Percentiles rank a stretch among this genome's conserved stretches.
Conservation (phyloP, 305 asterid genomes). For the Fraxinus paxiana region DNA sequence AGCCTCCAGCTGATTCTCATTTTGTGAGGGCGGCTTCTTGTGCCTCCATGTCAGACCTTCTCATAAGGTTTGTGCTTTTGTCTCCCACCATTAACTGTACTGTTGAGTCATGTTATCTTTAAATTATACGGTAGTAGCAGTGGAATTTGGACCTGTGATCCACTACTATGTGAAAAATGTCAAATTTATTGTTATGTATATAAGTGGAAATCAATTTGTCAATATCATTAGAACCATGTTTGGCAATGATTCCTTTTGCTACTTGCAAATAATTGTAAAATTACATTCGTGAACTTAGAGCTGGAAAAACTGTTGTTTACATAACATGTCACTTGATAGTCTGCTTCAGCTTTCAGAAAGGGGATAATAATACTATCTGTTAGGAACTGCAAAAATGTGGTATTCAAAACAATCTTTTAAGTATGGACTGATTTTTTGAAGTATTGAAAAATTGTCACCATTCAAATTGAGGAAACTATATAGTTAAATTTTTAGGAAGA, state of each 20-base stretch:
- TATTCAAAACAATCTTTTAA: background rate
- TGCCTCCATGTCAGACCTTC: constrained; percentile 73
- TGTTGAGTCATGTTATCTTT: background rate
- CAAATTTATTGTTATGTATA: background rate
- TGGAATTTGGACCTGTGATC: background rate
- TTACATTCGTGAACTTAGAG: background rate
- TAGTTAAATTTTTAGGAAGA: background rate
- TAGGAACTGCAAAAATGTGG: background rate
- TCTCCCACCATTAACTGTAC: background rate
- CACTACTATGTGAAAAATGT: background rate
- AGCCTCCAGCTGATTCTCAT: constrained; percentile 56
- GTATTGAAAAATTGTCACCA: background rate
- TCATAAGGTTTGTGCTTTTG: constrained; percentile 57
- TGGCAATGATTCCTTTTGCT: background rate
- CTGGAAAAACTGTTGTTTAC: background rate
- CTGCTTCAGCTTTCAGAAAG: background rate
- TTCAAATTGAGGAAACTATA: background rate
- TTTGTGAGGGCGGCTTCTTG: constrained; percentile 75
- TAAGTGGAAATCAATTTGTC: background rate
- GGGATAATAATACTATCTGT: background rate
- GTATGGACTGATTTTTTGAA: background rate
- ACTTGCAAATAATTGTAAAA: background rate
- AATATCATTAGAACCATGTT: background rate
- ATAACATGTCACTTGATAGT: background rate
- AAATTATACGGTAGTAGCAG: background rate